These are phyloP conservation scores for Sclerotinia sclerotiorum DNA, from an alignment of 2,329 filamentous ascomycete species.

Conservation along the genomic window DNA sequence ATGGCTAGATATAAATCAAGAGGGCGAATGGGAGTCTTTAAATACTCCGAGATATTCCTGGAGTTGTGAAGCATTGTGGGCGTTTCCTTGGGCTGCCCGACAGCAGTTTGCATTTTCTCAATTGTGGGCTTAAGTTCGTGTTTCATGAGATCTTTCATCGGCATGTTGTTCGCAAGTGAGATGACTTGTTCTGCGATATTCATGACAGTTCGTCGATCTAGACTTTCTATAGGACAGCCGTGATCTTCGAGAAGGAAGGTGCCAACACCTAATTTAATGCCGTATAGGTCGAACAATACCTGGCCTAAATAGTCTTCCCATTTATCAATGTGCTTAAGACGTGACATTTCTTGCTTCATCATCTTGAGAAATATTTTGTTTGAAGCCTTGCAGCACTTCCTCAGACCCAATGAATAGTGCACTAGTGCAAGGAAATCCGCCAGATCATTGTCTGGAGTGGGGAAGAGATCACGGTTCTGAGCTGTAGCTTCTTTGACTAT, in stretches of 20 bases:
- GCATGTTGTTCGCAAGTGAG: conserved; percentile 75
- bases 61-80: conserved; percentile 84
- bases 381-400: conserved; percentile 80
- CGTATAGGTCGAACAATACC: conserved; percentile 79
- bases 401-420: conserved; percentile 79
- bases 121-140: conserved; percentile 88
- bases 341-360: conserved; percentile 81
- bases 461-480: conserved; percentile 64
- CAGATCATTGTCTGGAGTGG: conserved; percentile 67
- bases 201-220: conserved; percentile 79
- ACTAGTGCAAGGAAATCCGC: conserved; percentile 78
- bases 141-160: conserved; percentile 87
- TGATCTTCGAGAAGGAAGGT: conserved; percentile 73
- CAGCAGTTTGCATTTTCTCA: conserved; percentile 86
- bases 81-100: conserved; percentile 75
- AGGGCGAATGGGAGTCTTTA: conserved; percentile 83
- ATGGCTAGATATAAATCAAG: conserved; percentile 77
- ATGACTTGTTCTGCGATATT: conserved; percentile 83
- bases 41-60: conserved; percentile 74
- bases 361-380: conserved; percentile 88
- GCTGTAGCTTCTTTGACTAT: conserved; percentile 72
- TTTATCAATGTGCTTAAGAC: conserved; percentile 72
- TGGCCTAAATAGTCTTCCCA: conserved; percentile 87
- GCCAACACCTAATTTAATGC: conserved; percentile 71
- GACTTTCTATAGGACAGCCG: conserved; percentile 70